phyloP scores from a whole-genome alignment of 441 rosid genomes.

The Adansonia rubrostipa region DNA sequence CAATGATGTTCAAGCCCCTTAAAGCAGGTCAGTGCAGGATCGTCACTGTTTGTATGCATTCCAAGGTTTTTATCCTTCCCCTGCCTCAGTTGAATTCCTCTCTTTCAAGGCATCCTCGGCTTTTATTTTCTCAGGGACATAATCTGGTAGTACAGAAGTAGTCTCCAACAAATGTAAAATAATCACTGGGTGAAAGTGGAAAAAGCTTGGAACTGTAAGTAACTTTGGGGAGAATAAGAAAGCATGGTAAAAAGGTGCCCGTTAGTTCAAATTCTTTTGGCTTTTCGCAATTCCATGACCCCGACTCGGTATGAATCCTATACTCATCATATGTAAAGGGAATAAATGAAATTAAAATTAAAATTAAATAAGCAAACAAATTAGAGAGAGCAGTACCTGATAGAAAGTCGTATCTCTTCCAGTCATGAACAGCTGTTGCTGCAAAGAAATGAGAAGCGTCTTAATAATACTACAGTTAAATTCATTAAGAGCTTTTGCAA shows the following conservation, averaged over 20 bases:
- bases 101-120: slow-evolving; percentile 66
- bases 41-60: slow-evolving; percentile 9
- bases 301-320: not conserved
- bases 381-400: slow-evolving; percentile 56
- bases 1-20: not conserved
- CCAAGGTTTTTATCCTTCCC: slow-evolving; percentile 33
- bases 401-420: slow-evolving; percentile 76
- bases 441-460: slow-evolving; percentile 36
- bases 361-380: not conserved
- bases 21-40: slow-evolving; percentile 19
- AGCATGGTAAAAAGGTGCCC: not conserved
- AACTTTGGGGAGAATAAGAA: not conserved
- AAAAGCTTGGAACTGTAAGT: not conserved
- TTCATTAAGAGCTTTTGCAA: not conserved
- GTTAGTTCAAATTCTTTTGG: not conserved
- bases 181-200: not conserved
- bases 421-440: slow-evolving; percentile 69
- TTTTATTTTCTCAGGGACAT: slow-evolving; percentile 75
- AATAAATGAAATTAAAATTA: not conserved
- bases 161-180: not conserved
- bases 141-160: slow-evolving; percentile 47
- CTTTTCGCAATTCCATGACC: not conserved
- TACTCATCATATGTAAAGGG: not conserved
- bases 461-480: slow-evolving; percentile 5
- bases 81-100: slow-evolving; percentile 42